phyloP scores from a whole-genome alignment of 805 yeast species.

The Cyberlindnera sargentensis region DNA sequence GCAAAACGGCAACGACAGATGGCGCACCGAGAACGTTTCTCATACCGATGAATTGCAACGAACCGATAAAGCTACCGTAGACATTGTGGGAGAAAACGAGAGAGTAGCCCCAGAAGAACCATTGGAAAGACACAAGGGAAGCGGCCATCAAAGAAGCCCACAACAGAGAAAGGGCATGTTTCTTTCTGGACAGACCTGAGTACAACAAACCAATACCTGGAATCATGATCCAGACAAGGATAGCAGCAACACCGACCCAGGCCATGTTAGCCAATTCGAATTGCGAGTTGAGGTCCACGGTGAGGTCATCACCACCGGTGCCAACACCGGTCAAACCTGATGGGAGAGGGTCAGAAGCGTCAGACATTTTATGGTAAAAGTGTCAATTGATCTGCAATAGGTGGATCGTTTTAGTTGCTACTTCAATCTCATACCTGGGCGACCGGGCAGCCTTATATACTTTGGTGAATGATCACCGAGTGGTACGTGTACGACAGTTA shows the following conservation, averaged over 20 bases:
- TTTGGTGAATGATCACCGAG: no score
- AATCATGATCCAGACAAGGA: slow-evolving; percentile 89
- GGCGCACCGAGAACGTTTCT: slow-evolving; percentile 80
- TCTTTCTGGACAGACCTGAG: slow-evolving; percentile 90
- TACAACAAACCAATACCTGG: slow-evolving; percentile 94
- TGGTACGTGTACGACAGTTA: no score
- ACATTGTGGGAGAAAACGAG: slow-evolving; percentile 71
- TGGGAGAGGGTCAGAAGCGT: slow-evolving; percentile 26
- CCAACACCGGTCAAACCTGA: slow-evolving; percentile 49
- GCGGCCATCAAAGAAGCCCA: slow-evolving; percentile 94
- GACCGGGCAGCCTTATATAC: no score
- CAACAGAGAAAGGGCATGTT: slow-evolving; percentile 87
- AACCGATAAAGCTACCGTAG: slow-evolving; percentile 64
- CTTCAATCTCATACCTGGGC: no score
- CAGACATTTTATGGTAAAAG: background rate
- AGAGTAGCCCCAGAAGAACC: slow-evolving; percentile 99
- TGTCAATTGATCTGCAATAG: no score
- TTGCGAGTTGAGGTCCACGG: slow-evolving; percentile 61
- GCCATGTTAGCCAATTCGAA: slow-evolving; percentile 75
- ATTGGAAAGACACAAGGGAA: slow-evolving; percentile 79
- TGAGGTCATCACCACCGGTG: slow-evolving; percentile 77
- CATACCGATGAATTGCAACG: slow-evolving; percentile 72
- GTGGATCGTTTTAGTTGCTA: no score
- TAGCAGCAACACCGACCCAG: slow-evolving; percentile 75
- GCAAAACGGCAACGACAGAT: slow-evolving; percentile 57